Evolutionary conservation across 2,329 filamentous ascomycete genomes (phyloP).

Genomic region (Nothophoma quercina): DNA sequence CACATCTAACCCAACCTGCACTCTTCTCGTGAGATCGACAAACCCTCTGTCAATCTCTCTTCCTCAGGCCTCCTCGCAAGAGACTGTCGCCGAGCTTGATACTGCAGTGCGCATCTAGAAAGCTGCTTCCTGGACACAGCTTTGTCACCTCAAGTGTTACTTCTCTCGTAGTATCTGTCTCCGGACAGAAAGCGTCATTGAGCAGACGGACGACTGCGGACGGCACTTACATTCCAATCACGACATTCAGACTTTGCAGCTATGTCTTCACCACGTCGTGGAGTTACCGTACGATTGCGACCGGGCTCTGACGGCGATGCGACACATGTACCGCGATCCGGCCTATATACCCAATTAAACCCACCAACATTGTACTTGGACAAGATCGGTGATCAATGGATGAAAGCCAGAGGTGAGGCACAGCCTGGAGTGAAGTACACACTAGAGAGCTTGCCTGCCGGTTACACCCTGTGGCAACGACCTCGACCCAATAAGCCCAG

Average conservation of each 20-base stretch:
- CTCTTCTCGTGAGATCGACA: not conserved
- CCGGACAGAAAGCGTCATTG: too few species aligned
- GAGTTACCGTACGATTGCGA: constrained; percentile 34
- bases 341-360: constrained; percentile 44
- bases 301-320: constrained; percentile 48
- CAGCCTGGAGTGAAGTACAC: constrained; percentile 53
- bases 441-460: constrained; percentile 61
- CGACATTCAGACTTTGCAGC: too few species aligned
- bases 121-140: too few species aligned
- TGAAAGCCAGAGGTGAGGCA: constrained; percentile 52
- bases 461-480: constrained; percentile 62
- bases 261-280: constrained; percentile 7
- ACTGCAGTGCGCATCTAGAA: too few species aligned
- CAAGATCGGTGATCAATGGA: constrained; percentile 59
- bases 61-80: too few species aligned
- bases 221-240: too few species aligned
- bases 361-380: constrained; percentile 56
- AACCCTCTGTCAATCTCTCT: not conserved
- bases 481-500: constrained; percentile 50
- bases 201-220: too few species aligned
- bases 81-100: too few species aligned
- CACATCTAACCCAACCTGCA: not conserved
- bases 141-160: too few species aligned
- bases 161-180: not conserved
- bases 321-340: constrained; percentile 31